Evolutionary conservation across 1,284 basidiomycete genomes (phyloP), one percentile per base, ranked within the genome.

Genomic region (Malassezia japonica): DNA sequence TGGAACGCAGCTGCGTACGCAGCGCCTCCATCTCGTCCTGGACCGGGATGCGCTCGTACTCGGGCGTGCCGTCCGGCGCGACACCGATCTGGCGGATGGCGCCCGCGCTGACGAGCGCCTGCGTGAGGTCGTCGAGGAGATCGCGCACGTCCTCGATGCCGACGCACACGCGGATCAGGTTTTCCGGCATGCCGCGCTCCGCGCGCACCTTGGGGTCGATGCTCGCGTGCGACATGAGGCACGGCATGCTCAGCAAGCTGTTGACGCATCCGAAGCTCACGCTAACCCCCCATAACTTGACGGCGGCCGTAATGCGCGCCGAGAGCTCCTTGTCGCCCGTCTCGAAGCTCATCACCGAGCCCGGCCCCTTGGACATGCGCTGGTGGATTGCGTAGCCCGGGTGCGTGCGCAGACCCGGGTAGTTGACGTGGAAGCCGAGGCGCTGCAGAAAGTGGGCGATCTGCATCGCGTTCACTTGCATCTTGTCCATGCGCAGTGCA

Each of bases 211-310:
- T 86, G 27, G 92, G 82, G 68, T 95, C 90, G 64, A 99, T 99
- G 33, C 91, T 96, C 24, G 94, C 91, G 75, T 99, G 94, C 23
- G 89, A 94, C 94, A 99, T 98, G 63, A 91, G 83, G 75, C 94
- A 98, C 37, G 94, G 94, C 94, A 99, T 98, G 64, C 87, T 91
- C 76, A 98, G 98, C 72, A 99, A 76, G 70, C 86, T 89, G 78
- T 99, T 98, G 63, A 99, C 91, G 62, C 88, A 91, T 27, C 94
- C 94, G 73, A 99, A 98, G 65, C 87, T 90, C 64, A 98, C 94
- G 59, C 85, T 89, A 70, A 99, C 95, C 28, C 92, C 89, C 91
- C 92, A 98, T 27, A 99, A 77, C 42, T 88, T 80, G 8, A 92
- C 87, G 1, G 84, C 85, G 6, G 86, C 90, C 8, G 98, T 90